Evolutionary conservation across 1,139 yeast species (phyloP).

Genomic region (Waltiozyma sp.): DNA sequence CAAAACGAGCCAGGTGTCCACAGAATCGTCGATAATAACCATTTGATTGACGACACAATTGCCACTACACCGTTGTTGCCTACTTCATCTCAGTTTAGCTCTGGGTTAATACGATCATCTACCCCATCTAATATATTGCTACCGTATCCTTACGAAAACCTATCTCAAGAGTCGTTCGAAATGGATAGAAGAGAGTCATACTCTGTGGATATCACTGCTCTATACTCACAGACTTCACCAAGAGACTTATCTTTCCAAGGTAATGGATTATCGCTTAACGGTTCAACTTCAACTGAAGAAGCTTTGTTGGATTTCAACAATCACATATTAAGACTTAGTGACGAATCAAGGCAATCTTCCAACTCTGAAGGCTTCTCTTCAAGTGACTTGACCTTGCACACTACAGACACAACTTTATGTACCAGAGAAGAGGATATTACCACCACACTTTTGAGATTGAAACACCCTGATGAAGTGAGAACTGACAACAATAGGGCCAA

Average conservation of each 20-base stretch:
- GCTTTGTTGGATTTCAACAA: not conserved
- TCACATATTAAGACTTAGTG: not conserved
- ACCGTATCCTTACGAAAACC: slow-evolving; percentile 3
- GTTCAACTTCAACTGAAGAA: too few species aligned
- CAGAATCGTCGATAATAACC: not conserved
- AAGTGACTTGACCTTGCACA: not conserved
- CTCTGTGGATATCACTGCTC: slow-evolving; percentile 17
- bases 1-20: not conserved
- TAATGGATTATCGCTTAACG: not conserved
- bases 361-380: not conserved
- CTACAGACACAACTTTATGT: not conserved
- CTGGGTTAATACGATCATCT: not conserved
- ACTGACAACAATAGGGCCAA: too few species aligned
- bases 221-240: slow-evolving; percentile 6
- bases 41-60: not conserved
- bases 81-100: not conserved
- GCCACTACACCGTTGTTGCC: slow-evolving; percentile 9
- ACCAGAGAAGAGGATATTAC: too few species aligned
- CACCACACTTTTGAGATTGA: too few species aligned
- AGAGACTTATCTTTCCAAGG: slow-evolving; percentile 1
- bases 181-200: slow-evolving; percentile 12
- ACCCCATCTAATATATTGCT: not conserved
- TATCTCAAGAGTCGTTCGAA: slow-evolving; percentile 11
- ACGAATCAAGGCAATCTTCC: not conserved
- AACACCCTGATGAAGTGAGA: too few species aligned